Evolutionary conservation across 108 stramenopile genomes (phyloP).

Genomic region (Pseudonitzschia pungens): DNA sequence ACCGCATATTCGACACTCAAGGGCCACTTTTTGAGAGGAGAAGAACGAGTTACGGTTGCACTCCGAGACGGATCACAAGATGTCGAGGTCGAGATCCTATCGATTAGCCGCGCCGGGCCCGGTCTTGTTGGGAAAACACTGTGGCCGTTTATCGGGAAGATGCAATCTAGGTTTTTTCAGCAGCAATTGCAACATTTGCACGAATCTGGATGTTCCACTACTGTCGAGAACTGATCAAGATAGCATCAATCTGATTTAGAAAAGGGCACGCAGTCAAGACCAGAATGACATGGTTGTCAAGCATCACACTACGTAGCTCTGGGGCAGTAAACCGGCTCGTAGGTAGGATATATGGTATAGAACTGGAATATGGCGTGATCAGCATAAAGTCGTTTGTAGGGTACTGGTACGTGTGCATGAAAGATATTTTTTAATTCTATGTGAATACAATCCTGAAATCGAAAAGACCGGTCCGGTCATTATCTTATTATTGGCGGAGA

Average conservation of each 20-base stretch:
- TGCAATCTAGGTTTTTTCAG: slow-evolving; percentile 51
- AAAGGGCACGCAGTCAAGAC: too few species aligned
- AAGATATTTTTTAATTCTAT: too few species aligned
- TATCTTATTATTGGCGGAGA: background rate
- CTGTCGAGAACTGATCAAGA: background rate
- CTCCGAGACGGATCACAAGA: slow-evolving; percentile 39
- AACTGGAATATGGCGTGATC: too few species aligned
- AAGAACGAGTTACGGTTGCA: slow-evolving; percentile 55
- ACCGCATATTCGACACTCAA: slow-evolving; percentile 54
- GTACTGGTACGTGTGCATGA: too few species aligned
- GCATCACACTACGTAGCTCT: too few species aligned
- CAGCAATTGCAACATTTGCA: slow-evolving; percentile 39
- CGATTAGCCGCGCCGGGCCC: slow-evolving; percentile 30
- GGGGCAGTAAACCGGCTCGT: too few species aligned
- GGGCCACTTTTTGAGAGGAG: slow-evolving; percentile 53
- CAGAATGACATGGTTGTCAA: too few species aligned
- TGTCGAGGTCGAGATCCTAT: slow-evolving; percentile 53
- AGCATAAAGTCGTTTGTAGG: too few species aligned
- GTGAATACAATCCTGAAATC: too few species aligned
- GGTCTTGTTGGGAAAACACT: slow-evolving; percentile 23
- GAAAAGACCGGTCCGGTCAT: too few species aligned
- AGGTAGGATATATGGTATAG: too few species aligned
- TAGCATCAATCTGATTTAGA: too few species aligned
- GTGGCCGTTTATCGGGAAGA: slow-evolving; percentile 53
- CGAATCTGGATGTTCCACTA: background rate